phyloP scores from a whole-genome alignment of 2,329 filamentous ascomycete genomes.

The Colletotrichum filicis region DNA sequence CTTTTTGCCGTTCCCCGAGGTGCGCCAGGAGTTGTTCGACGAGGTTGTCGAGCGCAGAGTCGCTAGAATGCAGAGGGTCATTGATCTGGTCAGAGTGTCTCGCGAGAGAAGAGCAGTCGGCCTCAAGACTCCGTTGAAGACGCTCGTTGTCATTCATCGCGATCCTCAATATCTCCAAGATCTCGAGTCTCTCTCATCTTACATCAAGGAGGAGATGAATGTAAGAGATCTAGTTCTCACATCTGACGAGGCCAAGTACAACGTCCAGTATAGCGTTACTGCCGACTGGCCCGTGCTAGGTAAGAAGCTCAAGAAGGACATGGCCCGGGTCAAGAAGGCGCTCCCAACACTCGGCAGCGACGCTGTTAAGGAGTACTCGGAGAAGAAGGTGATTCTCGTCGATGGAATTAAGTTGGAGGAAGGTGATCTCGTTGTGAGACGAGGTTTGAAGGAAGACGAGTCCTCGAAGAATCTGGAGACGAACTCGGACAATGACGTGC shows the following conservation, averaged over 20 bases:
- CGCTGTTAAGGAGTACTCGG: constrained; percentile 82
- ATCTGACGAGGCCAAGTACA: constrained; percentile 88
- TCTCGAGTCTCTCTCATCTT: constrained; percentile 84
- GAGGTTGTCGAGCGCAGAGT: constrained; percentile 87
- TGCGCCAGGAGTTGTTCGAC: constrained; percentile 89
- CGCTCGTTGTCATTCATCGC: constrained; percentile 87
- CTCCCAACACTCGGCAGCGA: constrained; percentile 82
- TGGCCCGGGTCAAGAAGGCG: constrained; percentile 89
- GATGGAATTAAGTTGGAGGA: constrained; percentile 86
- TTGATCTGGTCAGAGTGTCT: constrained; percentile 88
- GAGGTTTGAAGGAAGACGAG: constrained; percentile 79
- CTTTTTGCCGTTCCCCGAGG: constrained; percentile 90
- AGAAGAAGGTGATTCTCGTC: constrained; percentile 79
- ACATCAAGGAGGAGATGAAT: constrained; percentile 93
- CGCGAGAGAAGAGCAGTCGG: constrained; percentile 87
- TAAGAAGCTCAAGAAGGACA: constrained; percentile 97
- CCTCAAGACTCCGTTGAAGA: constrained; percentile 91
- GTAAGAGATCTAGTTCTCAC: constrained; percentile 86
- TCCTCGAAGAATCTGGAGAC: constrained; percentile 81
- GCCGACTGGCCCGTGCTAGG: constrained; percentile 95
- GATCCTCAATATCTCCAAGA: constrained; percentile 88
- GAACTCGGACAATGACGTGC: constrained; percentile 88
- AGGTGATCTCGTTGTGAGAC: constrained; percentile 85
- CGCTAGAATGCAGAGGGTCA: constrained; percentile 92
- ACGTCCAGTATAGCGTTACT: constrained; percentile 88